phyloP scores from a whole-genome alignment of 768 basidiomycete species.

The Suillus variegatus region DNA sequence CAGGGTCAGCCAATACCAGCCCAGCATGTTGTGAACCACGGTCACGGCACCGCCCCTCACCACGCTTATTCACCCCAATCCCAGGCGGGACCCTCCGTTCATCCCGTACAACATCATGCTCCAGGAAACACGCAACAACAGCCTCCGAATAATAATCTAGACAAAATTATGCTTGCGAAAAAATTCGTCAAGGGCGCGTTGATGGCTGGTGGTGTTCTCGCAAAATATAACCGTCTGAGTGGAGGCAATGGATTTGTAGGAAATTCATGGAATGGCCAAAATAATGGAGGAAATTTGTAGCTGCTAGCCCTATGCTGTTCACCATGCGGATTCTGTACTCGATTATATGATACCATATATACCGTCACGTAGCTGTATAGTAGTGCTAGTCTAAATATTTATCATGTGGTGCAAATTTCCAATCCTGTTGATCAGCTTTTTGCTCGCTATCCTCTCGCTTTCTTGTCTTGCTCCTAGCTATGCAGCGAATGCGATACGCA shows the following conservation, averaged over 20 bases:
- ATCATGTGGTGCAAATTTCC: too few relatives aligned
- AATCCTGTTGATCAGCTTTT: too few relatives aligned
- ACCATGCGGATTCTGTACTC: not conserved
- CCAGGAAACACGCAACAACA: not conserved
- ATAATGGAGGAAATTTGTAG: not conserved
- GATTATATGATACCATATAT: too few relatives aligned
- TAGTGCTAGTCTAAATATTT: too few relatives aligned
- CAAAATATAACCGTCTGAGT: not conserved
- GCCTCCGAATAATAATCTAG: not conserved
- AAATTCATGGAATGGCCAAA: not conserved
- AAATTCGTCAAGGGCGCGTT: constrained; percentile 3
- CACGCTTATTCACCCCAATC: not conserved
- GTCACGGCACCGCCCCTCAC: not conserved
- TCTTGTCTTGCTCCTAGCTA: too few relatives aligned
- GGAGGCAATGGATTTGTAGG: not conserved
- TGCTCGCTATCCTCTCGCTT: too few relatives aligned
- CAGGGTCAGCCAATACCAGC: not conserved
- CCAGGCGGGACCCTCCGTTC: not conserved
- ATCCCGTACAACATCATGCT: not conserved
- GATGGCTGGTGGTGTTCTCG: not conserved
- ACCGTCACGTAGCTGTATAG: too few relatives aligned
- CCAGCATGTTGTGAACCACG: not conserved
- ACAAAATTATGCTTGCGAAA: not conserved
- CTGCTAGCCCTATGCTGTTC: not conserved
- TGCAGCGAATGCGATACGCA: too few relatives aligned